These are phyloP conservation scores for Trichopus zeylanicus DNA, from an alignment of 116 monocot genomes.

Conservation along the genomic window DNA sequence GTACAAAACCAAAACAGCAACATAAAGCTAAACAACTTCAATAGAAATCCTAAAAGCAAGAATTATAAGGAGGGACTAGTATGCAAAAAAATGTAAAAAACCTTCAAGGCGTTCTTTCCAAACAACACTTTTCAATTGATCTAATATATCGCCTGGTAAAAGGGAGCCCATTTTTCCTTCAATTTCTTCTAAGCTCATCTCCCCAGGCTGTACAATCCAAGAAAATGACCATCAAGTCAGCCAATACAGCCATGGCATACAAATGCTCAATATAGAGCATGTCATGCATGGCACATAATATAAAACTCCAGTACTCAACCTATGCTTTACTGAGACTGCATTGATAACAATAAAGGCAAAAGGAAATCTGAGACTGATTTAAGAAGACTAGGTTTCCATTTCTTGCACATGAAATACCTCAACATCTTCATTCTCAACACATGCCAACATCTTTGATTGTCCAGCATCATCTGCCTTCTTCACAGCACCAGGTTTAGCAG, in stretches of 20 bases:
- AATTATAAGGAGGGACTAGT: background rate
- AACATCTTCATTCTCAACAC: conserved; percentile 75
- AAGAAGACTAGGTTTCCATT: background rate
- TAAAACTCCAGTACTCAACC: background rate
- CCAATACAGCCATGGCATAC: background rate
- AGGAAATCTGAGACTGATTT: background rate
- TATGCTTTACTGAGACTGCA: background rate
- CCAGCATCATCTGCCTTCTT: conserved; percentile 70
- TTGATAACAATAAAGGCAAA: background rate
- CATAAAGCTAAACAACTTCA: too few relatives aligned
- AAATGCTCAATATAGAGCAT: background rate
- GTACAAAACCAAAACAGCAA: too few relatives aligned
- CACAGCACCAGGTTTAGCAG: conserved; percentile 37
- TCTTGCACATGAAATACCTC: conserved; percentile 45
- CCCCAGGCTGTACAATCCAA: conserved; percentile 57
- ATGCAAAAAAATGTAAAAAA: conserved; percentile 8
- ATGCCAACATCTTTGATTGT: conserved; percentile 32
- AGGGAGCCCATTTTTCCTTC: conserved; percentile 66
- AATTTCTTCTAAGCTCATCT: conserved; percentile 99
- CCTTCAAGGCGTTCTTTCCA: conserved; percentile 99
- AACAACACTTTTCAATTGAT: conserved; percentile 83
- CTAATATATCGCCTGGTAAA: conserved; percentile 59
- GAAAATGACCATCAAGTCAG: background rate
- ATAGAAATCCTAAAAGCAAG: too few relatives aligned
- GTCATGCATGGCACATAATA: background rate